These are phyloP conservation scores for Achlya hypogyna DNA, from an alignment of 352 stramenopile genomes.

Conservation along the genomic window DNA sequence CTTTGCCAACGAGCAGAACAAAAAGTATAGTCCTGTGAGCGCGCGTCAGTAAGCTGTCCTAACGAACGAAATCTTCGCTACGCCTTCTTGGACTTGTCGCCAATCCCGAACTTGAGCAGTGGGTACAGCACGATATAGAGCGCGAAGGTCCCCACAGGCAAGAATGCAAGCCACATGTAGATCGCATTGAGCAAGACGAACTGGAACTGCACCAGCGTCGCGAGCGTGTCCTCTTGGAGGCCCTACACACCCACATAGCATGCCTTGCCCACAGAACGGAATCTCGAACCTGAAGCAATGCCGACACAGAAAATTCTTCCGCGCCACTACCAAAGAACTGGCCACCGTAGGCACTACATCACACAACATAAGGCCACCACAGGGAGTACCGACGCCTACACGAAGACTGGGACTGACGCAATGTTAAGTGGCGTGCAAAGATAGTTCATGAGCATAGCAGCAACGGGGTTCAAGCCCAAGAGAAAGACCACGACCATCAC, in stretches of 20 bases:
- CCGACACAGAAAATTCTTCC: conserved; percentile 52
- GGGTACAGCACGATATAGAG: conserved; percentile 61
- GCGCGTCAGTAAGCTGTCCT: not conserved
- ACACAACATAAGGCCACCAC: not conserved
- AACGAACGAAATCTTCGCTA: not conserved
- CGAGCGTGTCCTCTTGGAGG: conserved; percentile 61
- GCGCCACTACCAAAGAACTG: conserved; percentile 35
- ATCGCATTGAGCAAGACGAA: conserved; percentile 73
- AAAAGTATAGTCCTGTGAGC: conserved; percentile 27
- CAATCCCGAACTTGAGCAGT: conserved; percentile 30
- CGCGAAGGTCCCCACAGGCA: conserved; percentile 47
- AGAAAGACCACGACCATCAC: conserved; percentile 70
- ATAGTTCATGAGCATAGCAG: conserved; percentile 78
- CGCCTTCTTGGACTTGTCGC: conserved; percentile 1
- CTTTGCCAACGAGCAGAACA: conserved; percentile 40
- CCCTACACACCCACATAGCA: conserved; percentile 25
- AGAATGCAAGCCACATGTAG: conserved; percentile 64
- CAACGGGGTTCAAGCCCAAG: conserved; percentile 70
- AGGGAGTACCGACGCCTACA: conserved; percentile 32
- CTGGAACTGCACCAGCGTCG: conserved; percentile 64
- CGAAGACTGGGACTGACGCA: conserved; percentile 62
- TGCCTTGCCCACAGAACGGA: not conserved
- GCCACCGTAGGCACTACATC: conserved; percentile 51
- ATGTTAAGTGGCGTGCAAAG: conserved; percentile 72
- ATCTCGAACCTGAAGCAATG: conserved; percentile 41